Evolutionary conservation across 2,329 filamentous ascomycete genomes (phyloP).

Genomic region (Onygenales sp.): DNA sequence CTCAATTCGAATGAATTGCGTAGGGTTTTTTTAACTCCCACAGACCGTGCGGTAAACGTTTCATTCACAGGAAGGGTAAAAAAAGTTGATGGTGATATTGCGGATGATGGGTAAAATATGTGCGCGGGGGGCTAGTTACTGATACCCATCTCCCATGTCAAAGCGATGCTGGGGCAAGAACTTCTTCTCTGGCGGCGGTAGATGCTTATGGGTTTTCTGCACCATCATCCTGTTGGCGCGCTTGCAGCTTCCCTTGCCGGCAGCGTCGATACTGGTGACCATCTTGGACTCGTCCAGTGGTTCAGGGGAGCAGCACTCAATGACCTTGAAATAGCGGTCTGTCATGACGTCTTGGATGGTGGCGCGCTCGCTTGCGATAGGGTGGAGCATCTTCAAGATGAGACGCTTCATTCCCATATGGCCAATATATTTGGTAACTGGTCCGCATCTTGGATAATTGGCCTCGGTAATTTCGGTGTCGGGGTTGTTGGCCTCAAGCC

Average conservation of each 20-base stretch:
- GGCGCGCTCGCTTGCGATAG: conserved; percentile 61
- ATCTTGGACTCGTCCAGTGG: conserved; percentile 46
- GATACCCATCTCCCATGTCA: conserved; percentile 19
- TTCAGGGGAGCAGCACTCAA: conserved; percentile 72
- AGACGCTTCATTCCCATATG: conserved; percentile 61
- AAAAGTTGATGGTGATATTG: no score
- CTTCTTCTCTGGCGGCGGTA: conserved; percentile 19
- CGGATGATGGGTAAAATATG: no score
- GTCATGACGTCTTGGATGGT: conserved; percentile 59
- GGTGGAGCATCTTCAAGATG: conserved; percentile 73
- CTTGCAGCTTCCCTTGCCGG: conserved; percentile 16
- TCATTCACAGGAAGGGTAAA: no score
- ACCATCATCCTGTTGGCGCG: conserved; percentile 18
- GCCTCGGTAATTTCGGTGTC: conserved; percentile 45
- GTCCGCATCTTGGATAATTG: conserved; percentile 56
- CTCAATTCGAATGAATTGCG: no score
- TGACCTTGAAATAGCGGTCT: conserved; percentile 61
- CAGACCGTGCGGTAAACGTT: no score
- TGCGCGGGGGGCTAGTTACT: background rate
- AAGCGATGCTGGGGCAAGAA: conserved; percentile 18
- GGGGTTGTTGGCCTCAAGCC: conserved; percentile 46
- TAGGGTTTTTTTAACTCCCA: no score
- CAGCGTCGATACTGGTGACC: conserved; percentile 47
- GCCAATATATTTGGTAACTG: conserved; percentile 55
- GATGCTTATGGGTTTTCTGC: conserved; percentile 24